phyloP scores from a whole-genome alignment of 352 stramenopile species.

The Globisporangium paroecandrum region DNA sequence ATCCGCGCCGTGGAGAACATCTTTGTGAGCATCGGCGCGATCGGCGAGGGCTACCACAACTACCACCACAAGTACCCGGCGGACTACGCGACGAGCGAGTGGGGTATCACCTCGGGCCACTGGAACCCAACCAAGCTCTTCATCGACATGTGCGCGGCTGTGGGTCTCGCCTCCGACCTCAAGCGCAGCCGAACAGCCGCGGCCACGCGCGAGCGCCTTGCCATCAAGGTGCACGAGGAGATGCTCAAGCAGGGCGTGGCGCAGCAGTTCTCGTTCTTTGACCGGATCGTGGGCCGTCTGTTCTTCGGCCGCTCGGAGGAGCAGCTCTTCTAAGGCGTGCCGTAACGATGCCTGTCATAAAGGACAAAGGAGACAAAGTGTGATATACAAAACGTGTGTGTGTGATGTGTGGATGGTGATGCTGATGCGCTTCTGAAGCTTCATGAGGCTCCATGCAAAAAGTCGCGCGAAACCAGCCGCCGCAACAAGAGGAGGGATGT shows the following conservation, averaged over 20 bases:
- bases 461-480: no score
- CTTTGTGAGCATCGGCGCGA: constrained; percentile 92
- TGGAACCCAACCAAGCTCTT: constrained; percentile 98
- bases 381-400: no score
- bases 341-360: no score
- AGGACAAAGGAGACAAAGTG: no score
- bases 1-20: constrained; percentile 96
- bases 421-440: no score
- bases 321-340: constrained; percentile 54
- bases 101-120: constrained; percentile 92
- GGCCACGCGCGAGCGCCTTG: constrained; percentile 62
- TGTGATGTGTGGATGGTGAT: no score
- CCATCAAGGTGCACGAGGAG: constrained; percentile 61
- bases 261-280: constrained; percentile 50
- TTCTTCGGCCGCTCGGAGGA: constrained; percentile 82
- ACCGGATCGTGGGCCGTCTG: constrained; percentile 55
- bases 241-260: constrained; percentile 45
- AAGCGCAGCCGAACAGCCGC: constrained; percentile 91
- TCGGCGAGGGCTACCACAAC: constrained; percentile 99
- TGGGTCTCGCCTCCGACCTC: constrained; percentile 94
- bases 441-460: no score
- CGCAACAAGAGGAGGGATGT: not conserved
- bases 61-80: constrained; percentile 97
- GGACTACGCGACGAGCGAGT: constrained; percentile 98
- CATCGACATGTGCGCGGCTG: constrained; percentile 91